These are phyloP conservation scores for Senna siamea DNA, from an alignment of 306 rosid species.

Conservation along the genomic window DNA sequence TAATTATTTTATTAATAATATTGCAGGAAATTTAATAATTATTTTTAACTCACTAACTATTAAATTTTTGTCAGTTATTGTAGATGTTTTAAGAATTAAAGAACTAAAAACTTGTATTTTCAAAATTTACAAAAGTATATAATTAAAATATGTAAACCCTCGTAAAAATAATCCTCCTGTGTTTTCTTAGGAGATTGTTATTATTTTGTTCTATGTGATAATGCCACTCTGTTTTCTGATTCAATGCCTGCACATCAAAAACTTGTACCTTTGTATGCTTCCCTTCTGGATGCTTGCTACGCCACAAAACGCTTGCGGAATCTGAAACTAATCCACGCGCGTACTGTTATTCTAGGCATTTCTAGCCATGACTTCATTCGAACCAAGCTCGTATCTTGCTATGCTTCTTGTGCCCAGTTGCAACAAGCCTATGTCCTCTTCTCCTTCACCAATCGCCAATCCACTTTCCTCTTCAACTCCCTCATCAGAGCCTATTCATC, in stretches of 20 bases:
- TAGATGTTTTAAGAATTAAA: no score
- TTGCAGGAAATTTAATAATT: no score
- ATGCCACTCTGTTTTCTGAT: background rate
- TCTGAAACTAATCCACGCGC: constrained; percentile 59
- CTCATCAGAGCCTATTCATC: constrained; percentile 65
- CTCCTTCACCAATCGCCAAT: constrained; percentile 59
- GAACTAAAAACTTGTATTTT: no score
- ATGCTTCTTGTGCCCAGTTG: constrained; percentile 64
- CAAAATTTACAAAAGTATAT: no score
- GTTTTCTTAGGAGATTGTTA: no score
- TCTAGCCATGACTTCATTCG: constrained; percentile 60
- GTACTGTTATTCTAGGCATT: constrained; percentile 45
- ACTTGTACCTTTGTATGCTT: constrained; percentile 47
- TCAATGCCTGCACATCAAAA: constrained; percentile 31
- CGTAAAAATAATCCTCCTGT: no score
- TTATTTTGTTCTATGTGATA: no score
- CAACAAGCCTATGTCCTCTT: constrained; percentile 58
- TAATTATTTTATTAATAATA: no score
- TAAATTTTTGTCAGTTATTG: no score
- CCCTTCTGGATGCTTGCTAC: constrained; percentile 49
- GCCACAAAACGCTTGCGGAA: constrained; percentile 49
- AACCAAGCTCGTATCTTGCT: constrained; percentile 57
- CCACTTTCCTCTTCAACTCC: constrained; percentile 70
- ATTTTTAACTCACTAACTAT: no score
- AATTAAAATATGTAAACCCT: no score